Evolutionary conservation across 2,329 filamentous ascomycete genomes (phyloP).

Genomic region (Neurospora crassa): DNA sequence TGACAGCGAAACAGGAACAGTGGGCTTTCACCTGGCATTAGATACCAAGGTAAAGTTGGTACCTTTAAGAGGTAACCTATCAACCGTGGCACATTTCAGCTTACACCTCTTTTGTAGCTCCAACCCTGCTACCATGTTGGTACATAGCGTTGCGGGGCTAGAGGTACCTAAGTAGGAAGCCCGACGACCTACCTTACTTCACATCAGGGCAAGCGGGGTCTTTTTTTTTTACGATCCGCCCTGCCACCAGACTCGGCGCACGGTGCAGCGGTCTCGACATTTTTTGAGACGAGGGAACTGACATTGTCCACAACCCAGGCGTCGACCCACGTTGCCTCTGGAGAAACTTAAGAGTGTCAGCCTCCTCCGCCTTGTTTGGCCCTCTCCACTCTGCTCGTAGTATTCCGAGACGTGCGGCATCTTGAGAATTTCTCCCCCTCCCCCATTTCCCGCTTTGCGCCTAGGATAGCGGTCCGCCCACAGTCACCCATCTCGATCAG

Average conservation of each 20-base stretch:
- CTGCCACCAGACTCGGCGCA: slow-evolving; percentile 2
- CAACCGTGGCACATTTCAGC: slow-evolving; percentile 13
- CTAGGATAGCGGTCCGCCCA: slow-evolving; percentile 4
- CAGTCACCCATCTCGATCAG: slow-evolving; percentile 2
- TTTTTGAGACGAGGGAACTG: slow-evolving; percentile 9
- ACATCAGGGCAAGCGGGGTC: neutral
- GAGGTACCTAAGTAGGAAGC: neutral
- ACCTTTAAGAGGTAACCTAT: slow-evolving; percentile 12
- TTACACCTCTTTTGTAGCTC: slow-evolving; percentile 8
- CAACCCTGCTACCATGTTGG: neutral
- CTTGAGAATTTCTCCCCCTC: slow-evolving; percentile 7
- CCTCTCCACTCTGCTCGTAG: neutral
- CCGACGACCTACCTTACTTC: neutral
- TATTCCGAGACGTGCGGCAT: neutral
- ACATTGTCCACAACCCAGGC: neutral
- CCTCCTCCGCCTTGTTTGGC: slow-evolving; percentile 11
- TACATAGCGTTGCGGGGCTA: neutral
- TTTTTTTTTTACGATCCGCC: slow-evolving; percentile 12
- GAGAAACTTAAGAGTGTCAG: neutral
- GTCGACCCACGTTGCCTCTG: slow-evolving; percentile 13
- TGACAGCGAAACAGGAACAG: neutral
- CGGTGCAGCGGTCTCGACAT: slow-evolving; percentile 5
- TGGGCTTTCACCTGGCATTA: neutral
- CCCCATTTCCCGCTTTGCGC: slow-evolving; percentile 3
- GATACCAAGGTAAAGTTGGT: no score